These are phyloP conservation scores for Aspergillus quadricinctus DNA, from an alignment of 2,329 filamentous ascomycete genomes.

Conservation along the genomic window DNA sequence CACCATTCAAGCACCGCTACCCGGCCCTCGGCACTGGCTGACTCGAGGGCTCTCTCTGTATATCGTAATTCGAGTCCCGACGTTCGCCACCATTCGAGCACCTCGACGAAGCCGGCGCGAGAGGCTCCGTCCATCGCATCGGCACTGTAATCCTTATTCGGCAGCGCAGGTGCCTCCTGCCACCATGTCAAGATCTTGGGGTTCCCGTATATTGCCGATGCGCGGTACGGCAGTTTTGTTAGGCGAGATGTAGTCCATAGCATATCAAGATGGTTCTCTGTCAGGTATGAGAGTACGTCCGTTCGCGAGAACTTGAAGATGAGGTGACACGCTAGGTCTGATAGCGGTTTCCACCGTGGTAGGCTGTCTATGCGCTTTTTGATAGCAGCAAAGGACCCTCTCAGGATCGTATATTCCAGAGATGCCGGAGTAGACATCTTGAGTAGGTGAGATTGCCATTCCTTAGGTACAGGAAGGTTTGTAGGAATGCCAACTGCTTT, in stretches of 20 bases:
- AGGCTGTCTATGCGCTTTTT: slow-evolving; percentile 66
- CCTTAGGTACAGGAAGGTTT: slow-evolving; percentile 65
- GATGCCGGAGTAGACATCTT: slow-evolving; percentile 66
- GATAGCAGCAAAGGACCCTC: slow-evolving; percentile 64
- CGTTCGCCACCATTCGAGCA: slow-evolving; percentile 88
- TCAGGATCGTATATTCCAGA: slow-evolving; percentile 80
- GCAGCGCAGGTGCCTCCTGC: slow-evolving; percentile 75
- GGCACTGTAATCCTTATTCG: slow-evolving; percentile 78
- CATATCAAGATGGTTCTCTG: slow-evolving; percentile 64
- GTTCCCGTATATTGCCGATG: slow-evolving; percentile 79
- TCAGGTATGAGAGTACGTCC: slow-evolving; percentile 69
- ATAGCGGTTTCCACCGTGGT: slow-evolving; percentile 69
- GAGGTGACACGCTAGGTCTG: slow-evolving; percentile 75
- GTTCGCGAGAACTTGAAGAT: slow-evolving; percentile 88
- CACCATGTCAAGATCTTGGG: slow-evolving; percentile 87
- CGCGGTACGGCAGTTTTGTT: slow-evolving; percentile 80
- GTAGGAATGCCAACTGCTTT: slow-evolving; percentile 77
- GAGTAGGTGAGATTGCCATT: slow-evolving; percentile 64
- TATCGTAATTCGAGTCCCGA: slow-evolving; percentile 77
- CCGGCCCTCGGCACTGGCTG: slow-evolving; percentile 78
- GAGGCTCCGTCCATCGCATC: slow-evolving; percentile 87
- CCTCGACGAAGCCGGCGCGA: slow-evolving; percentile 75
- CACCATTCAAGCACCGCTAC: slow-evolving; percentile 91
- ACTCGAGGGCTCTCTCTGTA: slow-evolving; percentile 81
- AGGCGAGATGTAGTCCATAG: slow-evolving; percentile 82